Evolutionary conservation across 345 rosid genomes (phyloP), one percentile per base, ranked within the genome.

Genomic region (Euphorbia lathyris): DNA sequence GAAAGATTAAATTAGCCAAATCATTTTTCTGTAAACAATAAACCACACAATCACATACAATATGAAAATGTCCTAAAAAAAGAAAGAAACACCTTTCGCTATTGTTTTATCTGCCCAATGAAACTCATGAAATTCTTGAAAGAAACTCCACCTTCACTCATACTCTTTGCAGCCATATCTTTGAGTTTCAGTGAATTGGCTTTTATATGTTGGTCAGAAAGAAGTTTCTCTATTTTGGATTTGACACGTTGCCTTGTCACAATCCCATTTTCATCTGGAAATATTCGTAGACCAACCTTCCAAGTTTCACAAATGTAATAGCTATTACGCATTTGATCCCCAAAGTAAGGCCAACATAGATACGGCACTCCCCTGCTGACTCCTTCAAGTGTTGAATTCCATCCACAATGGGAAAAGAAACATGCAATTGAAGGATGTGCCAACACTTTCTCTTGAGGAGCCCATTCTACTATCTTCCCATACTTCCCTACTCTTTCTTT

Each of bases 401-500:
- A 51, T 19, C 56, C 56, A 19, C 56, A 51, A 51, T 51, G 56
- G 9, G 2, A 19, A n/a, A 51, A 51, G 56, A 51, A 47, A 20
- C 56, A 51, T 3, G 56, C 56, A 3, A 51, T 51, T 14, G 56
- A 51, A 19, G 56, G 56, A 16, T 51, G 25, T 19, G 25, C 9
- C 9, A 51, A 19, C 9, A 51, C 25, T 5, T 51, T 51, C 25
- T 51, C 56, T 51, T 51, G 25, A 19, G 56, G 25, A 51, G 25
- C 25, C 56, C 56, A 51, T 29, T 63, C 58, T 2, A 72, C 77
- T 12, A 82, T 42, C 27, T 70, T 71, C 4, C 45, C 75, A 0
- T 32, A 9, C 7, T 29, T 51, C 0, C 45, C 17, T 23, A 74
- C 76, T 74, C 75, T 76, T 3, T 76, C 63, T 8, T 1, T 22